Percentiles rank a stretch among this genome's conserved stretches.
Conservation (phyloP, 2,329 filamentous ascomycete genomes). For the Decorospora gaudefroyi region DNA sequence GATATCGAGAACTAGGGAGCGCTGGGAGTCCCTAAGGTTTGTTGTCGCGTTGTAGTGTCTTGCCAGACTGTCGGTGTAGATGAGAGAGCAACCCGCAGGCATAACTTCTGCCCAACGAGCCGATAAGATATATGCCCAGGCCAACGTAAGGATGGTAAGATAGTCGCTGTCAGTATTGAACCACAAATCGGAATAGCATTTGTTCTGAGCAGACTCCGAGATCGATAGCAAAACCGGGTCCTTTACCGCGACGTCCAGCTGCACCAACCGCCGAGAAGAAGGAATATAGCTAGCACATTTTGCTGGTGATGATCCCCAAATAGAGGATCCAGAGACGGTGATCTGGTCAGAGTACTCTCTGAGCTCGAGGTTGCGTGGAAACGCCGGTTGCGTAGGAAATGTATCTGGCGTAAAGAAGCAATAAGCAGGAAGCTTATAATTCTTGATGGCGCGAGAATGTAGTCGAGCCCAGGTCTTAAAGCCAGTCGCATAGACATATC, state of each 20-base stretch:
- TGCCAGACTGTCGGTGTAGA: neutral
- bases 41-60: neutral
- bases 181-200: neutral
- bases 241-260: neutral
- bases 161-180: neutral
- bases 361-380: neutral
- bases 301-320: neutral
- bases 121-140: slow-evolving; percentile 1
- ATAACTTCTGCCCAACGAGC: slow-evolving; percentile 2
- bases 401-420: neutral
- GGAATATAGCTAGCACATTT: neutral
- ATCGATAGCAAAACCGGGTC: neutral
- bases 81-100: neutral
- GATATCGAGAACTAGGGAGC: neutral
- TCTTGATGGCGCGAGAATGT: neutral
- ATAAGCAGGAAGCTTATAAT: neutral
- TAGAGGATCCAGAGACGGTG: neutral
- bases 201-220: neutral
- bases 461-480: slow-evolving; percentile 1
- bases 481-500: neutral
- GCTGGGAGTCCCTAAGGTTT: neutral
- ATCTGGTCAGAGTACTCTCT: neutral
- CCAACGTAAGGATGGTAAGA: neutral
- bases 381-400: neutral
- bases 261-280: neutral